Base-by-base conservation (phyloP, 805 yeast species). In the Wickerhamomyces bisporus region DNA sequence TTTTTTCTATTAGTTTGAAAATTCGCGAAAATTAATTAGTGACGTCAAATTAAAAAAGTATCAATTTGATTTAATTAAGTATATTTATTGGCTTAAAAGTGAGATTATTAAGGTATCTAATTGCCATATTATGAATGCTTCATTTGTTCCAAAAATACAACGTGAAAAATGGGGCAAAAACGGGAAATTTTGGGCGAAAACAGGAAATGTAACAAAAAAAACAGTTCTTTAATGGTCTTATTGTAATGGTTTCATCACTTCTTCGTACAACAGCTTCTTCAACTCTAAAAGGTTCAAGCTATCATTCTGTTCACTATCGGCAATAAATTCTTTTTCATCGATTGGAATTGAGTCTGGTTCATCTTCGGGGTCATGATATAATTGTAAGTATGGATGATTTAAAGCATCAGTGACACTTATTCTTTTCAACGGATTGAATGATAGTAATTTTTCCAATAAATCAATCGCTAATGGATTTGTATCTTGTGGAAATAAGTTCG, bases 201-300 rank as follows among this genome's bases (percentile, higher is more conserved):
- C n/a, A n/a, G n/a, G n/a, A n/a, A n/a, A n/a, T n/a, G n/a, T n/a
- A n/a, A 21, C 24, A 21, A 21, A 21, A 21, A 21, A 21, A n/a
- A n/a, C n/a, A n/a, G n/a, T n/a, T n/a, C n/a, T n/a, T n/a, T n/a
- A n/a, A n/a, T n/a, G n/a, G n/a, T 10, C 24, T 39, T 32, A 42
- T 36, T 50, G 55, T 17, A 65, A 47, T 0, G 69, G 68, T 26
- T 57, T 66, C 81, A 82, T 80, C 34, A 89, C 83, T 64, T 89
- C 96, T 36, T 83, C 85, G 49, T 77, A 85, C 40, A 89, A 68
- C 74, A 87, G 66, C 47, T 71, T 70, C 60, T 87, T 87, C 59
- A 91, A 70, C 47, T 83, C 83, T 23, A 75, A 80, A 47, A 86
- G 71, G 16, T 81, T 71, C 38, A 87, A 70, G 43, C 86, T 88